Evolutionary conservation across 768 basidiomycete genomes (phyloP), one percentile per base, ranked within the genome.

Genomic region (Lactarius sp.): DNA sequence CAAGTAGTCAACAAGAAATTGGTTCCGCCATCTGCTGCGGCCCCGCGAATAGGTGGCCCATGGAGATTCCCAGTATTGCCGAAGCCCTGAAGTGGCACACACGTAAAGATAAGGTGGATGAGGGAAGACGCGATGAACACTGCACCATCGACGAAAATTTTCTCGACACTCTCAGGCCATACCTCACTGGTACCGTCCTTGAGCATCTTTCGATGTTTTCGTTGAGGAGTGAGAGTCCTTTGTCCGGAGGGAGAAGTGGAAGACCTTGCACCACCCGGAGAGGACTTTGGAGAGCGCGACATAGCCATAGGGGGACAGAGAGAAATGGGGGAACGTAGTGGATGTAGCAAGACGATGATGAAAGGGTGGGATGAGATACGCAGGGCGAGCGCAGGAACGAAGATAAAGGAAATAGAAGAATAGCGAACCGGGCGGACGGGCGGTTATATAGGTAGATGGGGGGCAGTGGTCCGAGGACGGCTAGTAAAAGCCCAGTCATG

Each of bases 121-220:
- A 58, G 44, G 50, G 61, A 55, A 47, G 14, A 42, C 47, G 61
- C 10, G 20, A 34, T 1, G 49, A 60, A 44, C 16, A 12, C 68
- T 71, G 59, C 12, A 85, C 90, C 90, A 75, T 88, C 79, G 13
- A 92, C 87, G 74, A 92, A 92, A 69, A 88, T 74, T 71, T 82
- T 80, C 73, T 92, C 90, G 70, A 92, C 81, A 60, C 77, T 74
- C 73, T 91, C 88, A 56, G 90, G 90, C 90, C 90, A 92, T 56
- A 92, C 90, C 69, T 91, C 90, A 70, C 75, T 77, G 44, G 81
- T 79, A 70, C 90, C 90, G 69, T 92, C 89, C 73, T 90, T 92
- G 75, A 92, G 79, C 66, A 92, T 86, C 74, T 92, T 92, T 70
- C 87, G 80, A 75, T 92, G 90, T 68, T 91, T 91, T 61, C 90